Evolutionary conservation across 257 asterid genomes (phyloP).

Genomic region (Phtheirospermum japonicum): DNA sequence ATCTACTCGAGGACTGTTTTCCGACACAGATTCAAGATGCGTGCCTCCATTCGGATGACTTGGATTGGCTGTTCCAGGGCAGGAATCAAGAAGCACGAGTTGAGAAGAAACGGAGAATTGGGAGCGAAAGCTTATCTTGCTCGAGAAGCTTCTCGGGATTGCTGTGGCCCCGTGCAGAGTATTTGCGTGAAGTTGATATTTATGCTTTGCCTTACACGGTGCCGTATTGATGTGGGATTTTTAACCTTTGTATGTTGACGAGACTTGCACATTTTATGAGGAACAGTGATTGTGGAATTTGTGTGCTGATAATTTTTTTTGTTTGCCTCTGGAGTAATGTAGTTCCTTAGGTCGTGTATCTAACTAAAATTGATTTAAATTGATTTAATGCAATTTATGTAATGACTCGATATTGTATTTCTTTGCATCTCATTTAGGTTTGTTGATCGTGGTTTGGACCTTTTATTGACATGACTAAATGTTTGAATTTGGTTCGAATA

Average conservation of each 20-base stretch:
- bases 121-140: constrained; percentile 26
- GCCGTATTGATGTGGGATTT: constrained; percentile 47
- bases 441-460: no score
- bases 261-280: no score
- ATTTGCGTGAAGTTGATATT: constrained; percentile 37
- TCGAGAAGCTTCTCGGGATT: constrained; percentile 30
- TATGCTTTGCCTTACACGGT: constrained; percentile 54
- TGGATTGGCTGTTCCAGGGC: constrained; percentile 48
- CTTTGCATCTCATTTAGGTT: no score
- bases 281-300: no score
- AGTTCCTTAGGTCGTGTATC: background rate
- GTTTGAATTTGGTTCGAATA: no score
- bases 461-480: no score
- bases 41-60: constrained; percentile 27
- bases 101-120: constrained; percentile 27
- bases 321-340: background rate
- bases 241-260: background rate
- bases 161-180: constrained; percentile 43
- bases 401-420: no score
- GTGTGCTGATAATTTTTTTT: no score
- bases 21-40: constrained; percentile 32
- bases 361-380: no score
- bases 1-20: constrained; percentile 39
- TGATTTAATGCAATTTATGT: no score
- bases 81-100: constrained; percentile 18